Evolutionary conservation across 257 asterid genomes (phyloP), one percentile per base, ranked within the genome.

Genomic region (Agastache rugosa): DNA sequence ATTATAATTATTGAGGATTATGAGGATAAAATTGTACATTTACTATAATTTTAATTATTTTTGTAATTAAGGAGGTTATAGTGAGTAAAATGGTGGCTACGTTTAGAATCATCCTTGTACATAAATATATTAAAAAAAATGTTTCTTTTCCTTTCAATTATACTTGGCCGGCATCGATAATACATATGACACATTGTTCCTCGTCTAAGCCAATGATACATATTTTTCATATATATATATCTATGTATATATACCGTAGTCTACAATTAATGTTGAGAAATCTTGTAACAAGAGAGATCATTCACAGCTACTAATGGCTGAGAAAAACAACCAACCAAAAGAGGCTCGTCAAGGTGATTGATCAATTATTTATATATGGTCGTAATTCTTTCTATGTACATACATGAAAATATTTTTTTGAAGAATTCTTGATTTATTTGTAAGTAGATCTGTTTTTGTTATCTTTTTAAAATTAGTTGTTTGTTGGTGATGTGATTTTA

Each of bases 241-340:
- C 5, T 35, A 1, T 47, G 6, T 53, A 53, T 53, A 53, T 20
- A 53, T 20, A 20, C 14, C 9, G 4, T 3, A 20, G 14, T 29
- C 15, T 55, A 10, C 27, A 44, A 42, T 2, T 41, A 56, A 63
- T 39, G 4, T 25, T 63, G 34, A 62, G 25, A 79, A 42, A 45
- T 31, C 71, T 63, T 16, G 19, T 69, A 16, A 3, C 16, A 11
- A 67, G 47, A 54, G 54, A 41, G 17, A 7, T 15, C 1, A 11
- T 10, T 14, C 31, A 8, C 2, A 73, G 17, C 23, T 25, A 7
- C 79, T 61, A 50, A 83, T 83, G 84, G 76, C 82, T 20, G 84
- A 77, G 56, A 83, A 83, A 65, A 79, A 66, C 41, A 71, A 27
- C 45, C 82, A 63, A 44, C 59, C 74, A 0, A 16, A 77, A 45